phyloP scores from a whole-genome alignment of 352 stramenopile species.

The Globisporangium acanthophoron region DNA sequence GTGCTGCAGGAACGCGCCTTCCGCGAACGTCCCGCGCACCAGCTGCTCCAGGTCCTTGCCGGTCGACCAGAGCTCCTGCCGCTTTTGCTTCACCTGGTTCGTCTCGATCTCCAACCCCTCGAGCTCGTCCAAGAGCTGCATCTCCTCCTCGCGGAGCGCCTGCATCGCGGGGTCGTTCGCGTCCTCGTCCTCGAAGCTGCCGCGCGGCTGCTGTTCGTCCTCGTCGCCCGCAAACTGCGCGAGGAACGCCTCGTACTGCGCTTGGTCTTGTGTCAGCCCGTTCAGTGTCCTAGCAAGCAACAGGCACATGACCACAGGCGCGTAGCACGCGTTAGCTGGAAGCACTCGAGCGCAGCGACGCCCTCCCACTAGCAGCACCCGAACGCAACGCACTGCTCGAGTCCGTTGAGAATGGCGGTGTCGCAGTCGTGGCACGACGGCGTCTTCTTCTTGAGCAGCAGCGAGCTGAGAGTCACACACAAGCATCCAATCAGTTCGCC shows the following conservation, averaged over 20 bases:
- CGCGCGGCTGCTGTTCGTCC: slow-evolving; percentile 25
- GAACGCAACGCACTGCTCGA: slow-evolving; percentile 41
- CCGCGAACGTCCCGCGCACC: slow-evolving; percentile 60
- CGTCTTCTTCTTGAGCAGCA: slow-evolving; percentile 64
- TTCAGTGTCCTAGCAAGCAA: slow-evolving; percentile 27
- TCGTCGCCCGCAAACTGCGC: slow-evolving; percentile 38
- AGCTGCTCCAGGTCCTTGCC: slow-evolving; percentile 67
- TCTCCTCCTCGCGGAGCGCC: slow-evolving; percentile 60
- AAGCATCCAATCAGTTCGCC: background rate
- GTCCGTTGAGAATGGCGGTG: slow-evolving; percentile 32
- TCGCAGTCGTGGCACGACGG: slow-evolving; percentile 76
- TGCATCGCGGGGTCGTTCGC: slow-evolving; percentile 42
- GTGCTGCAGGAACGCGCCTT: slow-evolving; percentile 77
- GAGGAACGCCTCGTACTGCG: slow-evolving; percentile 57
- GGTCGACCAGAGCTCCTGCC: slow-evolving; percentile 68
- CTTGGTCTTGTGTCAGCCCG: slow-evolving; percentile 33
- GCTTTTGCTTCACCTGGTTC: slow-evolving; percentile 40
- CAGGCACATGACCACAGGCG: background rate
- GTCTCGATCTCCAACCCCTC: slow-evolving; percentile 57
- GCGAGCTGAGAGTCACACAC: slow-evolving; percentile 26
- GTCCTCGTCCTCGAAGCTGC: slow-evolving; percentile 23
- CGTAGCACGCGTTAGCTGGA: background rate
- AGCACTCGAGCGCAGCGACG: too few relatives aligned
- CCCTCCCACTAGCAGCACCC: background rate
- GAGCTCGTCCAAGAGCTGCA: slow-evolving; percentile 41